phyloP scores from a whole-genome alignment of 2,329 filamentous ascomycete species.

The Alternaria sp. region DNA sequence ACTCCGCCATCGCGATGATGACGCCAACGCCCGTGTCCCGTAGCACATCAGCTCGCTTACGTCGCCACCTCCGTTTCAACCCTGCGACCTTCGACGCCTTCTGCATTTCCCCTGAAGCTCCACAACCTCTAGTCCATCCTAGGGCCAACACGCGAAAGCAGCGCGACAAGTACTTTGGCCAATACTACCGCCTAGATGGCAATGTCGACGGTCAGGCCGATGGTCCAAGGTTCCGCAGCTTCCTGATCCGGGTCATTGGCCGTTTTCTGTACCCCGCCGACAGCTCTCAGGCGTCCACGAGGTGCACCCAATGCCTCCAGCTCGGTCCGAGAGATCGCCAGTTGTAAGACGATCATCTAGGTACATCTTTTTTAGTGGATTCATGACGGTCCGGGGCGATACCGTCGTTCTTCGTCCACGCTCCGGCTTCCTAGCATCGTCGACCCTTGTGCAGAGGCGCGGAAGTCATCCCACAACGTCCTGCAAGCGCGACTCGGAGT shows the following conservation, averaged over 20 bases:
- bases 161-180: conserved; percentile 1
- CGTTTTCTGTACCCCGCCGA: conserved; percentile 13
- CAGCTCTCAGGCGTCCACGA: conserved; percentile 22
- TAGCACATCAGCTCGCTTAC: conserved; percentile 19
- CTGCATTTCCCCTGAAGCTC: conserved; percentile 22
- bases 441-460: conserved; percentile 9
- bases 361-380: conserved; percentile 13
- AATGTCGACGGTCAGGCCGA: background rate
- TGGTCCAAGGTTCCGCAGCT: conserved; percentile 11
- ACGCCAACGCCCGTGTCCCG: conserved; percentile 2
- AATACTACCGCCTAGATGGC: background rate
- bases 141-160: conserved; percentile 10
- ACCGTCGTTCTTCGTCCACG: background rate
- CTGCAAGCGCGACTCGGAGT: conserved; percentile 1
- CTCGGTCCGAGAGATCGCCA: conserved; percentile 22
- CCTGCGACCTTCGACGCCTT: conserved; percentile 15
- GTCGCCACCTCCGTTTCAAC: conserved; percentile 13
- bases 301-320: conserved; percentile 10
- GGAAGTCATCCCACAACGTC: conserved; percentile 6
- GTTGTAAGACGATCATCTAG: conserved; percentile 7
- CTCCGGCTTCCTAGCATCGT: conserved; percentile 2
- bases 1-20: conserved; percentile 13
- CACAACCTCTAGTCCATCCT: conserved; percentile 13
- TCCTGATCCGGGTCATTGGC: conserved; percentile 18
- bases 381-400: conserved; percentile 19